A percentile compares a stretch with the other conserved stretches of the same genome.
These are phyloP conservation scores for Tylopilus orsonianus DNA, from an alignment of 1,284 basidiomycete species.

Conservation along the genomic window DNA sequence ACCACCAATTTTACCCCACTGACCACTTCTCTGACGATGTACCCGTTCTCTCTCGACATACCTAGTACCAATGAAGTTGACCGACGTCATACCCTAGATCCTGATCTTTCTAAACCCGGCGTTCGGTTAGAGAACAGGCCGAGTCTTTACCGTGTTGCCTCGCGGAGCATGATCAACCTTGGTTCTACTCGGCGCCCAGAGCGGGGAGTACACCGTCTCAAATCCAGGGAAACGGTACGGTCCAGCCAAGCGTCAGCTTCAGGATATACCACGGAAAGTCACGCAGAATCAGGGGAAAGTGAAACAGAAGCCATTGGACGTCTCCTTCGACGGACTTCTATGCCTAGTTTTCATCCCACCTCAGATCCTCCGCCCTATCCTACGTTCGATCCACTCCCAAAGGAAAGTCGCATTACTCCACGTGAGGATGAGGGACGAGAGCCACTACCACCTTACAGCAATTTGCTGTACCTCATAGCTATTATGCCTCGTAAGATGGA, in stretches of 20 bases:
- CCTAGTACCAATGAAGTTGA: conserved; percentile 3
- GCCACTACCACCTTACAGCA: conserved; percentile 79
- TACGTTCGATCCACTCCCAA: conserved; percentile 29
- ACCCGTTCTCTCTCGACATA: conserved; percentile 20
- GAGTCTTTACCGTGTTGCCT: conserved; percentile 38
- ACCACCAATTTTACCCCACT: conserved; percentile 9
- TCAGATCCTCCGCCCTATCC: conserved; percentile 38
- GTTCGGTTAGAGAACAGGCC: conserved; percentile 25
- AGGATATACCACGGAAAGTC: conserved; percentile 10
- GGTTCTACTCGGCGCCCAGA: conserved; percentile 26
- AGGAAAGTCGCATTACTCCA: conserved; percentile 16
- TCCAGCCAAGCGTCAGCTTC: conserved; percentile 16
- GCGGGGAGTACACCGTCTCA: conserved; percentile 7
- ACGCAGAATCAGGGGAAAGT: conserved; percentile 26
- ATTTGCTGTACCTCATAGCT: conserved; percentile 81
- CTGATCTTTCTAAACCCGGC: conserved; percentile 7
- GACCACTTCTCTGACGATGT: conserved; percentile 10
- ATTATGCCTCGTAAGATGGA: conserved; percentile 94
- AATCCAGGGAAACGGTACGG: conserved; percentile 15
- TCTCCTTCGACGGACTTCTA: conserved; percentile 32
- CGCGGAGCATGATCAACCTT: conserved; percentile 49
- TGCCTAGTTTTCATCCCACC: conserved; percentile 35
- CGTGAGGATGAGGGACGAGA: conserved; percentile 69
- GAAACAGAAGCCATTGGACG: conserved; percentile 27
- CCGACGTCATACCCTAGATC: conserved; percentile 1